Evolutionary conservation across 1,139 yeast species (phyloP), one percentile per base, ranked within the genome.

Genomic region (Yamadazyma siamensis): DNA sequence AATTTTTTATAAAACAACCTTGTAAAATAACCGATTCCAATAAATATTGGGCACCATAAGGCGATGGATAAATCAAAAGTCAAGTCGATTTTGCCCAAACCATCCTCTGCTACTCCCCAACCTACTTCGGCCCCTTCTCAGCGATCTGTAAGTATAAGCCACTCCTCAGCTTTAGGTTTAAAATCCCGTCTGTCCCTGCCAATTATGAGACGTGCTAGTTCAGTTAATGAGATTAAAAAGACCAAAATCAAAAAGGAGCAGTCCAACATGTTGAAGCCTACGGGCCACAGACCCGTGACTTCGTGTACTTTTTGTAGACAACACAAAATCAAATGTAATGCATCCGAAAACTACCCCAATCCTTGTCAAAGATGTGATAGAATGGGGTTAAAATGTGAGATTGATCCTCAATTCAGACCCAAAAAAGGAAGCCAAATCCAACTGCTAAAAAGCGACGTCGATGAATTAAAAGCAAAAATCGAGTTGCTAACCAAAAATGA

Each of bases 271-370:
- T 27, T 44, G 2, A 63, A 62, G 39, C 64, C 58, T 28, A 53
- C 67, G 0, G 71, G 71, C 10, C 89, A 82, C 47, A 63, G 96
- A 33, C 96, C 96, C 0, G 94, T 88, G 2, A 84, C 95, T 0
- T 83, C 95, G 3, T 89, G 97, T 52, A 85, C 95, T 0, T 94
- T 87, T 50, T 89, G 97, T 53, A 77, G 96, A 32, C 96, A 89
- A 52, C 96, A 88, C 53, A 89, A 89, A 57, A 87, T 88, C 58
- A 84, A 83, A 50, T 89, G 97, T 59, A 86, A 89, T 51, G 96
- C 96, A 0, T 75, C 86, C 3, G 91, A 84, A 15, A 78, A 81
- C 39, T 83, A 75, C 45, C 96, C 96, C 2, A 67, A 69, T 10
- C 86, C 96, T 0, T 89, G 96, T 54, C 74, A 81, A 19, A 60